Percentiles rank a stretch among this genome's conserved stretches.
Evolutionary conservation across 2,329 filamentous ascomycete species (phyloP).

Genomic region (Apiospora kogelbergensis): DNA sequence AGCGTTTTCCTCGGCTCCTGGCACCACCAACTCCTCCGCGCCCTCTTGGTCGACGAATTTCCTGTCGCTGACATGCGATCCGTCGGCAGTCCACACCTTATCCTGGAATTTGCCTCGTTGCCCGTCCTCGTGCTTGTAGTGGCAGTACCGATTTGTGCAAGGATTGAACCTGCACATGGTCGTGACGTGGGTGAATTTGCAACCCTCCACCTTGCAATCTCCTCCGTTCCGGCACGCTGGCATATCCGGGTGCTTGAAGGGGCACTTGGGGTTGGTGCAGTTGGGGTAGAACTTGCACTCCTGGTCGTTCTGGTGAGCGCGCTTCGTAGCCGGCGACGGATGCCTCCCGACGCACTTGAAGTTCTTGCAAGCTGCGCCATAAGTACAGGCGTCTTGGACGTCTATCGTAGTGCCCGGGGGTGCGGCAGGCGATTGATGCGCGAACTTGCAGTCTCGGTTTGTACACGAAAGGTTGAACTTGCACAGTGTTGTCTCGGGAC

Average conservation of each 20-base stretch:
- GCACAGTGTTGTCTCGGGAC: slow-evolving; percentile 71
- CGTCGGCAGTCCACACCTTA: slow-evolving; percentile 83
- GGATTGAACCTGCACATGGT: slow-evolving; percentile 88
- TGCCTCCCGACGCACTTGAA: slow-evolving; percentile 89
- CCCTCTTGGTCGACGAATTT: slow-evolving; percentile 77
- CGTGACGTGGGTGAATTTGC: slow-evolving; percentile 86
- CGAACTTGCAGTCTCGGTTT: slow-evolving; percentile 87
- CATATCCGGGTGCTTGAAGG: slow-evolving; percentile 86
- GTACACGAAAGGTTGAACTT: slow-evolving; percentile 88
- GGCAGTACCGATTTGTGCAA: slow-evolving; percentile 84
- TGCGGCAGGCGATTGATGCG: slow-evolving; percentile 90
- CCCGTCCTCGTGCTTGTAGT: slow-evolving; percentile 87
- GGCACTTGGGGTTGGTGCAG: slow-evolving; percentile 83
- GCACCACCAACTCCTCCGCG: slow-evolving; percentile 72
- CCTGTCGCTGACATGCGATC: slow-evolving; percentile 76
- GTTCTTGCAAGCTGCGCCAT: slow-evolving; percentile 92
- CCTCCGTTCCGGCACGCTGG: slow-evolving; percentile 88
- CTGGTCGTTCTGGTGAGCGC: slow-evolving; percentile 76
- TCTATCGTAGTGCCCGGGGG: slow-evolving; percentile 77
- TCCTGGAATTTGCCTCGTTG: slow-evolving; percentile 83
- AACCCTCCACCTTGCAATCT: slow-evolving; percentile 77
- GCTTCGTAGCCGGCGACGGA: slow-evolving; percentile 82
- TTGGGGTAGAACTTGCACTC: slow-evolving; percentile 92
- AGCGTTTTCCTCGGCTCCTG: slow-evolving; percentile 41
- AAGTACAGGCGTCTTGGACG: slow-evolving; percentile 76